phyloP scores from a whole-genome alignment of 306 rosid species.

The Quercus cerris region DNA sequence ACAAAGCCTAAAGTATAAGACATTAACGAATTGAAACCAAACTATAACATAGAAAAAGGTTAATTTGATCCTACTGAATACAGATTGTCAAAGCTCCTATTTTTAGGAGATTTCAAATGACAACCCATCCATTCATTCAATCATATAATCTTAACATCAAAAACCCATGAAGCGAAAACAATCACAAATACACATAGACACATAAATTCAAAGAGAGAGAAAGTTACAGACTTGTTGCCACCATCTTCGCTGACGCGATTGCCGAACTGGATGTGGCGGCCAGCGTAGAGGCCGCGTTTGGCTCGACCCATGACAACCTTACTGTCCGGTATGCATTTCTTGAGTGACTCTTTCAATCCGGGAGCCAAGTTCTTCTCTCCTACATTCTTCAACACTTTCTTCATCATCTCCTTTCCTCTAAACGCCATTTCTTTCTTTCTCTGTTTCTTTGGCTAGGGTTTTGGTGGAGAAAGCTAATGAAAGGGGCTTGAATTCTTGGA shows the following conservation, averaged over 20 bases:
- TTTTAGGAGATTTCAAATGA: no score
- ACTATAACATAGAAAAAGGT: no score
- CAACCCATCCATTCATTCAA: neutral
- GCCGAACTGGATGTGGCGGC: constrained; percentile 86
- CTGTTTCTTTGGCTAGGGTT: neutral
- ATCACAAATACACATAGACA: neutral
- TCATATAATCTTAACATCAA: neutral
- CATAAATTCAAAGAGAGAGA: neutral
- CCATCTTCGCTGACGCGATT: constrained; percentile 90
- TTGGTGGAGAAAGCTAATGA: neutral
- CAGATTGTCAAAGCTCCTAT: no score
- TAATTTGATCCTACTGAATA: no score
- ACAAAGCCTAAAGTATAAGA: neutral
- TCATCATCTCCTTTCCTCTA: constrained; percentile 84
- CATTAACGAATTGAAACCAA: neutral
- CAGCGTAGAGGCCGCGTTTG: constrained; percentile 85
- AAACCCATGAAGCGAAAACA: neutral
- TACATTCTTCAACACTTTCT: constrained; percentile 61
- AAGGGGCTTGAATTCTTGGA: no score
- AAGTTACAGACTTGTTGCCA: constrained; percentile 70
- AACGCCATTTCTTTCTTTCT: constrained; percentile 48
- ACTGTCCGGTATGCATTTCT: constrained; percentile 60
- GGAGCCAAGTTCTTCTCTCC: constrained; percentile 68
- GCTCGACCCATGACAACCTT: constrained; percentile 85
- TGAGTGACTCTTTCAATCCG: constrained; percentile 58